Percentiles rank a stretch among this genome's conserved stretches.
These are phyloP conservation scores for Abortiporus biennis DNA, from an alignment of 1,284 basidiomycete species.

Conservation along the genomic window DNA sequence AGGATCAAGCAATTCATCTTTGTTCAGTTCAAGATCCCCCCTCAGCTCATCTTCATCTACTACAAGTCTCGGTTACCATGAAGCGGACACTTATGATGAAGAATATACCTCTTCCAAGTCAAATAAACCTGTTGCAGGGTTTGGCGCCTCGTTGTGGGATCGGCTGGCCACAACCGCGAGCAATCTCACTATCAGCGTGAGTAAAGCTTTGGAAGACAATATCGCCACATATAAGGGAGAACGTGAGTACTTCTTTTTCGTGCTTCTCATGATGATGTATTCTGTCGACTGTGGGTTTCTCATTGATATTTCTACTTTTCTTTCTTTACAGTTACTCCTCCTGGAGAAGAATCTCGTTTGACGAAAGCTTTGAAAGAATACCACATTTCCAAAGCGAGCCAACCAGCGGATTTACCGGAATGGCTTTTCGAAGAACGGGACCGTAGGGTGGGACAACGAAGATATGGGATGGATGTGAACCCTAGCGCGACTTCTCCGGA, in stretches of 20 bases:
- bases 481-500: slow-evolving; percentile 4
- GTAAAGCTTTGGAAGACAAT: slow-evolving; percentile 49
- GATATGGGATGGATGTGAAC: slow-evolving; percentile 11
- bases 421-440: slow-evolving; percentile 63
- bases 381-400: slow-evolving; percentile 52
- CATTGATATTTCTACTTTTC: background rate
- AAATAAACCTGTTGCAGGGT: slow-evolving; percentile 18
- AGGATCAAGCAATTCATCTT: background rate
- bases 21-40: slow-evolving; percentile 1
- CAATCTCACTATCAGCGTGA: slow-evolving; percentile 48
- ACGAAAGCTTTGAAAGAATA: slow-evolving; percentile 64
- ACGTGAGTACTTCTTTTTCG: slow-evolving; percentile 29
- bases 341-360: slow-evolving; percentile 55
- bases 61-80: slow-evolving; percentile 3
- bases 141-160: slow-evolving; percentile 46
- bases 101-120: slow-evolving; percentile 9
- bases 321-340: slow-evolving; percentile 37
- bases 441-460: slow-evolving; percentile 26
- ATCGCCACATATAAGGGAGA: slow-evolving; percentile 38
- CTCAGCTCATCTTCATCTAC: slow-evolving; percentile 2
- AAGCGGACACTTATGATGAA: no score
- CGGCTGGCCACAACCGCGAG: slow-evolving; percentile 49
- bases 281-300: background rate
- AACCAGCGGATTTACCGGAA: slow-evolving; percentile 52
- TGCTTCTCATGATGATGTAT: background rate